Conservation (phyloP, 2,329 filamentous ascomycete genomes). For the Trichophyton mentagrophytes region DNA sequence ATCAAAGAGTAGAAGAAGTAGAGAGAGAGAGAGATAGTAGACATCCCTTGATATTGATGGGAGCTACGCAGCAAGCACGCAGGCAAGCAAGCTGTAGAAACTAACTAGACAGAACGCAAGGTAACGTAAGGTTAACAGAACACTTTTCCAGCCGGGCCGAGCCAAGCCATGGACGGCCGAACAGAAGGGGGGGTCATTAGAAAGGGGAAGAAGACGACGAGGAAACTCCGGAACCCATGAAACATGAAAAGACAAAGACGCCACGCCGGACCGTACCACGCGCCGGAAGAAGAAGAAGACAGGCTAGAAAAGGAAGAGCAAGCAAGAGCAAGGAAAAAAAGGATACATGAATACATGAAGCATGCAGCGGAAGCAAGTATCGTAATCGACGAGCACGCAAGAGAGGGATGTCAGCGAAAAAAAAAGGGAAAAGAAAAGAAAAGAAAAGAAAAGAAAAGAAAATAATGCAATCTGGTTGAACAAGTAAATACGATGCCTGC, state of each 20-base stretch:
- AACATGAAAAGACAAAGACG: background rate
- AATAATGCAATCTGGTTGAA: background rate
- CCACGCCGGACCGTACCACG: background rate
- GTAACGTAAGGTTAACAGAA: conserved; percentile 1
- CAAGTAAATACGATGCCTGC: background rate
- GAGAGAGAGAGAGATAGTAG: too few species aligned
- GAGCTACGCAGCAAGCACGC: too few species aligned
- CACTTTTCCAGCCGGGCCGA: background rate
- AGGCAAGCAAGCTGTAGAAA: background rate
- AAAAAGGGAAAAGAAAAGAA: background rate
- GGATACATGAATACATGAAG: background rate
- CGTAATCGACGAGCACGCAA: too few species aligned
- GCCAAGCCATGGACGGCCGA: background rate
- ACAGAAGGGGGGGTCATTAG: too few species aligned
- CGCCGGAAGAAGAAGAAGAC: background rate
- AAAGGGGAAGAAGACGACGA: too few species aligned
- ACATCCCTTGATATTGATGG: too few species aligned
- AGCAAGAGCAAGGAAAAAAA: background rate
- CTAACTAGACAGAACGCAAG: conserved; percentile 8
- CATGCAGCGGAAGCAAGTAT: background rate
- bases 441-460: background rate
- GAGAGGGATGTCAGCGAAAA: background rate
- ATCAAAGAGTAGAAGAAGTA: background rate
- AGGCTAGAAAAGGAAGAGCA: background rate
- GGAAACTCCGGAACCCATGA: background rate